These are phyloP conservation scores for Beauveria asiatica DNA, from an alignment of 2,329 filamentous ascomycete genomes.

Conservation along the genomic window DNA sequence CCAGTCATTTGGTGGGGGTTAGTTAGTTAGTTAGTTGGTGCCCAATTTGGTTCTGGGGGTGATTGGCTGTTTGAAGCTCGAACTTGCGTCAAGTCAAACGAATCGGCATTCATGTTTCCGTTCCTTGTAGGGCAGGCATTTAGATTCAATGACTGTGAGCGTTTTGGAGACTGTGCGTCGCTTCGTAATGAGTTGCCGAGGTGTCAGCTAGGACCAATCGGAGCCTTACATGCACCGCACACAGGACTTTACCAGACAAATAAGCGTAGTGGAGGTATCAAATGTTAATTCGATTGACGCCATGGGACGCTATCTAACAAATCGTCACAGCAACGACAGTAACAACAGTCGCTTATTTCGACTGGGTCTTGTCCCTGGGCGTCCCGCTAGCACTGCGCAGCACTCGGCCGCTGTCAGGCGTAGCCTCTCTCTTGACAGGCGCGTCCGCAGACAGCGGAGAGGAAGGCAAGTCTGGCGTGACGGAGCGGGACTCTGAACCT, in stretches of 20 bases:
- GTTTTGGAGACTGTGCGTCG: too few relatives aligned
- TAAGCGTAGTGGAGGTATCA: background rate
- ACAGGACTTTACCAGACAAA: background rate
- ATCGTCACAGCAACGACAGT: background rate
- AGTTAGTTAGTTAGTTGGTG: background rate
- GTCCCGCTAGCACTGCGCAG: constrained; percentile 8
- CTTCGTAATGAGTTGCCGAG: background rate
- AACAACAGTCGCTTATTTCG: background rate
- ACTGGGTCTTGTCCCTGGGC: background rate
- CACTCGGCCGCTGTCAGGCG: constrained; percentile 16
- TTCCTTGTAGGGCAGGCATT: too few relatives aligned
- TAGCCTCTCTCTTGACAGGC: constrained; percentile 22
- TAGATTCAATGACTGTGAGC: too few relatives aligned
- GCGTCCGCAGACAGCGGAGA: constrained; percentile 45
- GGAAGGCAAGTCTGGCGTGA: constrained; percentile 46
- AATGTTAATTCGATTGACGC: background rate
- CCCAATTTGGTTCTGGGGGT: background rate
- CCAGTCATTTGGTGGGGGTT: constrained; percentile 2
- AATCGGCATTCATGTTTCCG: background rate
- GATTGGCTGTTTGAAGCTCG: background rate
- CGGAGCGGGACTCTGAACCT: constrained; percentile 40
- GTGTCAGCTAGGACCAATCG: background rate
- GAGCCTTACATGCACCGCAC: background rate
- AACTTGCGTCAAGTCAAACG: too few relatives aligned
- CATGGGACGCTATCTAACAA: background rate